These are phyloP conservation scores for Daedaleopsis sinensis DNA, from an alignment of 768 basidiomycete species.

Conservation along the genomic window DNA sequence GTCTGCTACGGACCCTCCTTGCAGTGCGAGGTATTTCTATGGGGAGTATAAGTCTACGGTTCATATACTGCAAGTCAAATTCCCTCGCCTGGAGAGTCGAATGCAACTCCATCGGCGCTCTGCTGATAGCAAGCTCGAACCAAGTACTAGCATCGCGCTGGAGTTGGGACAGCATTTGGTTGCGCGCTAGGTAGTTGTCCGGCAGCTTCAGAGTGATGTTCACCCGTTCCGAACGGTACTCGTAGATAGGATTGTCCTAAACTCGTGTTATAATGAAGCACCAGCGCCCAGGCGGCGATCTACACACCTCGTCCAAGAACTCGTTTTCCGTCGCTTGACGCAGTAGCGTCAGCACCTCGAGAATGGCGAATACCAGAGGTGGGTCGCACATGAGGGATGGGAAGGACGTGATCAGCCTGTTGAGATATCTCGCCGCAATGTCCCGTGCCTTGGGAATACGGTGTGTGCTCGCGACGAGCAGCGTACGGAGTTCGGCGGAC, in stretches of 20 bases:
- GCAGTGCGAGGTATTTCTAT: constrained; percentile 88
- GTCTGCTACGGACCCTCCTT: constrained; percentile 68
- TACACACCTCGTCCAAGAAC: constrained; percentile 80
- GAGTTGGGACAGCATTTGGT: constrained; percentile 78
- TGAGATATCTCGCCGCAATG: constrained; percentile 80
- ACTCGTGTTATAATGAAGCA: not conserved
- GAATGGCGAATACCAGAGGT: constrained; percentile 81
- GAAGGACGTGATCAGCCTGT: constrained; percentile 86
- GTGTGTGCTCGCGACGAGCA: constrained; percentile 82
- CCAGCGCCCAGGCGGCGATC: not conserved
- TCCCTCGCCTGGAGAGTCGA: constrained; percentile 83
- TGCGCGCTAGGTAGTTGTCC: constrained; percentile 84
- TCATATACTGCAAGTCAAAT: not conserved
- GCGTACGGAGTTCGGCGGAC: constrained; percentile 70
- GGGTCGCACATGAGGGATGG: constrained; percentile 94
- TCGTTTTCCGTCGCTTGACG: constrained; percentile 90
- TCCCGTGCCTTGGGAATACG: constrained; percentile 81
- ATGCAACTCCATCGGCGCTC: constrained; percentile 91
- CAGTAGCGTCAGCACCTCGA: constrained; percentile 90
- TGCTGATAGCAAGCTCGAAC: constrained; percentile 85
- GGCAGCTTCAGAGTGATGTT: constrained; percentile 78
- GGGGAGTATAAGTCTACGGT: not conserved
- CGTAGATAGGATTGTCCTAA: constrained; percentile 87
- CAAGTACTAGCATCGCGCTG: constrained; percentile 76
- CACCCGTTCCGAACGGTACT: constrained; percentile 79